These are phyloP conservation scores for Fennellomyces sp. DNA, from an alignment of 371 early-diverging fungal species.

Conservation along the genomic window DNA sequence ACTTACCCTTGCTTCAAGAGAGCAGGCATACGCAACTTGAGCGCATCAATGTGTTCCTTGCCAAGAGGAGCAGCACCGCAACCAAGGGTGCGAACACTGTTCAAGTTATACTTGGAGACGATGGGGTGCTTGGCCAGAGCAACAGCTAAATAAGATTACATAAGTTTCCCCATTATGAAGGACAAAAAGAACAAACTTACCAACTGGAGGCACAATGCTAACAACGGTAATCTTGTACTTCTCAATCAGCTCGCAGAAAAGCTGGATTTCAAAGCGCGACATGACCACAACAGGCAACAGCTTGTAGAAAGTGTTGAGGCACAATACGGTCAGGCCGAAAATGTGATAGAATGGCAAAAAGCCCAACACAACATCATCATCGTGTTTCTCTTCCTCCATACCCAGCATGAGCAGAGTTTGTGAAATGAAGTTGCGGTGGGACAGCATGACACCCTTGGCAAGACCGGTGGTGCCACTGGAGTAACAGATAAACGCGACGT, in stretches of 20 bases:
- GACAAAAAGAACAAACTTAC: too few species aligned
- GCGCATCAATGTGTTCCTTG: conserved; percentile 54
- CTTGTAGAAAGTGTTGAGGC: conserved; percentile 35
- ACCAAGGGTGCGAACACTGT: conserved; percentile 58
- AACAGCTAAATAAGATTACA: conserved; percentile 33
- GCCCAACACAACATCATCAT: conserved; percentile 59
- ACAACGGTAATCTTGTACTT: conserved; percentile 69
- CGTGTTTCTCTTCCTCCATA: conserved; percentile 15
- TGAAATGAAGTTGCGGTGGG: conserved; percentile 29
- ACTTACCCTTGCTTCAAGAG: conserved; percentile 31
- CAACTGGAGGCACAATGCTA: conserved; percentile 83
- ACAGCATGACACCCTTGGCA: conserved; percentile 48
- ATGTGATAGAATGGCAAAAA: conserved; percentile 86
- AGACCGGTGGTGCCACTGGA: conserved; percentile 89
- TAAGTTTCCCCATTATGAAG: neutral
- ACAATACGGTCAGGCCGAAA: conserved; percentile 53
- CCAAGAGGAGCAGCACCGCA: conserved; percentile 88
- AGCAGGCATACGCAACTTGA: conserved; percentile 55
- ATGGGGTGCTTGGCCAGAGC: conserved; percentile 67
- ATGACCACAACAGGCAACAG: conserved; percentile 56
- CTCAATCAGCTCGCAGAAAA: conserved; percentile 64
- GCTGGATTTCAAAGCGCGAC: conserved; percentile 67
- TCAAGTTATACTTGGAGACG: conserved; percentile 70
- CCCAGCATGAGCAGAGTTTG: conserved; percentile 5
- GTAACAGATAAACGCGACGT: conserved; percentile 83